Evolutionary conservation across 2,329 filamentous ascomycete genomes (phyloP).

Genomic region (Hypoxylon rubiginosum): DNA sequence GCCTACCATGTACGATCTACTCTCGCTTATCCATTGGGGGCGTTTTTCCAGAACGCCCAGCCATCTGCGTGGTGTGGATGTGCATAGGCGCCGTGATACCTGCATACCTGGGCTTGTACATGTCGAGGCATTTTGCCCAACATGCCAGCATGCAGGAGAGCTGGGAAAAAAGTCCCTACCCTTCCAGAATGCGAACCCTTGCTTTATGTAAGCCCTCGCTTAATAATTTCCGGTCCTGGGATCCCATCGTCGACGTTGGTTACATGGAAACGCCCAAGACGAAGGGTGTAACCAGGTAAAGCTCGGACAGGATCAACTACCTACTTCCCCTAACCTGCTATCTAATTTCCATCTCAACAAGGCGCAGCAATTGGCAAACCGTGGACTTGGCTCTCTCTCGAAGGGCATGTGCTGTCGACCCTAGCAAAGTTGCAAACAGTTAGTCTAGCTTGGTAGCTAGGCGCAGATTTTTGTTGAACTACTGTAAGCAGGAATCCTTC

Average conservation of each 20-base stretch:
- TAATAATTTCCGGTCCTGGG: conserved; percentile 24
- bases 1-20: conserved; percentile 16
- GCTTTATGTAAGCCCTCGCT: conserved; percentile 8
- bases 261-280: conserved; percentile 2
- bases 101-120: conserved; percentile 20
- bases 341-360: neutral
- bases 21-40: conserved; percentile 29
- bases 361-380: conserved; percentile 6
- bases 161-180: conserved; percentile 7
- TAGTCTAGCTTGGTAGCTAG: neutral
- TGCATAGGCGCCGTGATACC: conserved; percentile 51
- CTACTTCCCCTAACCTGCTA: neutral
- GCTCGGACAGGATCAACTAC: conserved; percentile 11
- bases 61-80: conserved; percentile 23
- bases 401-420: conserved; percentile 4
- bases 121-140: conserved; percentile 8
- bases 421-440: neutral
- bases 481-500: conserved; percentile 19
- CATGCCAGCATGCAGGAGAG: conserved; percentile 12
- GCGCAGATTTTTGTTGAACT: neutral
- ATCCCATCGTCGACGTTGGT: conserved; percentile 7
- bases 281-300: neutral
- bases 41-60: conserved; percentile 37
- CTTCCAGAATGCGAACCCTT: conserved; percentile 6
- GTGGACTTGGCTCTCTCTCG: conserved; percentile 1